These are phyloP conservation scores for Thalassiosira livingstoniorum DNA, from an alignment of 352 stramenopile species.

Conservation along the genomic window DNA sequence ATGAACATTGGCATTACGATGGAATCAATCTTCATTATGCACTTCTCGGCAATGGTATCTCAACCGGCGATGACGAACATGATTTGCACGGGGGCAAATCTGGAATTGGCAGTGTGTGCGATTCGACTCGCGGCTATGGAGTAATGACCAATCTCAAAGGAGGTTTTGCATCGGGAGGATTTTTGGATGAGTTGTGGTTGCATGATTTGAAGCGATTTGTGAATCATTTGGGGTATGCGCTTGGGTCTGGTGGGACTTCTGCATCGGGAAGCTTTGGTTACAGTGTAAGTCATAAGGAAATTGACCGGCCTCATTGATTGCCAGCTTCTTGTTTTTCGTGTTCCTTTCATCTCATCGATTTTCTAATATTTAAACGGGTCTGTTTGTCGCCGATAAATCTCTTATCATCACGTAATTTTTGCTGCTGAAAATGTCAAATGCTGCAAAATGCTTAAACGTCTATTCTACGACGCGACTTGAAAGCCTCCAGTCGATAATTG, in stretches of 20 bases:
- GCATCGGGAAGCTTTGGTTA: background rate
- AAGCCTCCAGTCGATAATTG: background rate
- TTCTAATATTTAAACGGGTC: too few relatives aligned
- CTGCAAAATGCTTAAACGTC: too few relatives aligned
- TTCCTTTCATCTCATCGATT: too few relatives aligned
- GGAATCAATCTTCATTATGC: background rate
- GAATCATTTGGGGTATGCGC: background rate
- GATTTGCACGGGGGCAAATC: background rate
- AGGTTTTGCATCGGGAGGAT: background rate
- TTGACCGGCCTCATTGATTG: too few relatives aligned
- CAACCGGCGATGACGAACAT: background rate
- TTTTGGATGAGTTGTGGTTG: conserved; percentile 8
- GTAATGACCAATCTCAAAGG: background rate
- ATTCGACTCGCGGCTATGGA: background rate
- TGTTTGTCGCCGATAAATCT: too few relatives aligned
- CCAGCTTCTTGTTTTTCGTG: too few relatives aligned
- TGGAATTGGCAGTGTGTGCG: background rate
- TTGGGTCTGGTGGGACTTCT: background rate
- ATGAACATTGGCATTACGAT: background rate
- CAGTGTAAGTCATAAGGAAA: too few relatives aligned
- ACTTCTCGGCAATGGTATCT: background rate
- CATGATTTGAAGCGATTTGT: background rate
- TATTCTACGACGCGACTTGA: too few relatives aligned
- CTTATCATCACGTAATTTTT: too few relatives aligned
- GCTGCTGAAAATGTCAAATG: too few relatives aligned